Evolutionary conservation across 1,284 basidiomycete genomes (phyloP), one percentile per base, ranked within the genome.

Genomic region (Cutaneotrichosporon sp.): DNA sequence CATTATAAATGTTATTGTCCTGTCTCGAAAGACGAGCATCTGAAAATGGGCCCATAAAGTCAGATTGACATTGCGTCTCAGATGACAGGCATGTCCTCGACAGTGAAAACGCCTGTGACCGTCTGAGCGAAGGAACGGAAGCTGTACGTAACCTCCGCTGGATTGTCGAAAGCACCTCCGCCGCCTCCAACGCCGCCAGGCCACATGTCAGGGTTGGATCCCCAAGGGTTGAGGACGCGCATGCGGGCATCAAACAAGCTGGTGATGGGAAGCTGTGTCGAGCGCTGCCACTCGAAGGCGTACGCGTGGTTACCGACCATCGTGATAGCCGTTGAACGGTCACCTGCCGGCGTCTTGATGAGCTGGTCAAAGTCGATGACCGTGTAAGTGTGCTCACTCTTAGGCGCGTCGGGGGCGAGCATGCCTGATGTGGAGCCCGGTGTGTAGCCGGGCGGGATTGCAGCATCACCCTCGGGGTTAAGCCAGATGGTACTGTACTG

Each of bases 351-450:
- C 10, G 51, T 56, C 43, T 20, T n/a, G 17, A 21, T 21, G 22
- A 55, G 15, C 48, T 60, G 47, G 55, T 60, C 55, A 44, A 60
- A 57, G 51, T 60, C 58, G 48, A 60, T 44, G 33, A 57, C 18
- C 1, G 55, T 51, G 45, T 51, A 60, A n/a, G 58, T 50, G 41
- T 12, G 17, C 20, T 43, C 39, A 26, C 48, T 55, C 22, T 23
- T 44, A 8, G 51, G 51, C 4, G 47, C 20, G 51, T 60, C 55
- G 2, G 43, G 18, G 1, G 52, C 44, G 3, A 45, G 20, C 37
- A 56, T 38, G 22, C 55, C 58, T 1, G 44, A 45, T 2, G 55
- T 56, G 14, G 33, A 9, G 26, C 51, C 55, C 12, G 47, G 36
- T 4, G 20, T 30, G 30, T 53, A 57, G 23, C 43, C 43, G 12